A percentile compares a stretch with the other conserved stretches of the same genome.
These are phyloP conservation scores for Coniophora puteana DNA, from an alignment of 1,284 basidiomycete genomes.

Conservation along the genomic window DNA sequence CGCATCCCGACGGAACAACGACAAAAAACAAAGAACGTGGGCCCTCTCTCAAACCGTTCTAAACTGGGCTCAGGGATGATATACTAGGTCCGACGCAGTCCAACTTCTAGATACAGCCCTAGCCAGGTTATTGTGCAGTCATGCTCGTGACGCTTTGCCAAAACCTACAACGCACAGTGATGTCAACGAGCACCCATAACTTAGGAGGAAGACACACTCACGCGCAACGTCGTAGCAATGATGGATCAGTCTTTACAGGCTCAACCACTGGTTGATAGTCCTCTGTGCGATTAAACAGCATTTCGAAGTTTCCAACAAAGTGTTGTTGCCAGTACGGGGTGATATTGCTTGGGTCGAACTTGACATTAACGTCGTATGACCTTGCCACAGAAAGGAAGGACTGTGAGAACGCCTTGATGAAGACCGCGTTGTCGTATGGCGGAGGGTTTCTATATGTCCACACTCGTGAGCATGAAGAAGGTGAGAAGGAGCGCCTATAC, in stretches of 20 bases:
- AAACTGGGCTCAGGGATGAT: no score
- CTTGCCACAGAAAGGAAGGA: constrained; percentile 10
- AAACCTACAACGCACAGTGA: not conserved
- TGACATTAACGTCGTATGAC: constrained; percentile 9
- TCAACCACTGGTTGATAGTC: constrained; percentile 3
- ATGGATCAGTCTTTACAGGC: constrained; percentile 8
- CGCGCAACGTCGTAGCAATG: constrained; percentile 11
- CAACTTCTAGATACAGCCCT: no score
- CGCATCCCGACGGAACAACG: no score
- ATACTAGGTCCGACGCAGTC: no score
- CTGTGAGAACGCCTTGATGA: constrained; percentile 11
- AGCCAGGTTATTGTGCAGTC: constrained; percentile 2
- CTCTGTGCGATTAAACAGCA: constrained; percentile 15
- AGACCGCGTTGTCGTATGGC: constrained; percentile 6
- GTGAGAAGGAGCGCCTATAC: not conserved
- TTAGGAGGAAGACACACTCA: constrained; percentile 1
- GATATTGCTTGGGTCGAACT: constrained; percentile 8
- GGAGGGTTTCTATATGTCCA: not conserved
- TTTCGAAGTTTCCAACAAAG: constrained; percentile 6
- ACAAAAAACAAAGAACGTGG: no score
- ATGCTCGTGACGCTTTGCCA: constrained; percentile 1
- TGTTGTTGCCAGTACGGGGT: constrained; percentile 11
- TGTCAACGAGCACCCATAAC: not conserved
- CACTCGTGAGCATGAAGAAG: not conserved
- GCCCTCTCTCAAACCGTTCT: no score